phyloP scores from a whole-genome alignment of 225 moss, liverwort and hornwort species.

The Antitrichia curtipendula region DNA sequence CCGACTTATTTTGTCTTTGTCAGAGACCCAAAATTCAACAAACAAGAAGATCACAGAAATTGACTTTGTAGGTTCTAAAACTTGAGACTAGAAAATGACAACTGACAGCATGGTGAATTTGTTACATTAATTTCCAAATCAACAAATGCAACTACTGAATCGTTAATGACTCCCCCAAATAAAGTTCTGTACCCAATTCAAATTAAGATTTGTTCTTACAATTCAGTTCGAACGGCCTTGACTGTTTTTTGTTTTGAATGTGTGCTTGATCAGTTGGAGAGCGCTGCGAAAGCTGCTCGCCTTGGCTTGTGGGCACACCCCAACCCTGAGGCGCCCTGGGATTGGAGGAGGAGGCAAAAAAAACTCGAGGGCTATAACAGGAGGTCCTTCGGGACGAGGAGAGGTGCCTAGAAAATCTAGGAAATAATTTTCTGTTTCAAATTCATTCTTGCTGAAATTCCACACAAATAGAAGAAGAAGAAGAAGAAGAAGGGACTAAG shows the following conservation, averaged over 20 bases:
- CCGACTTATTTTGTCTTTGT: neutral
- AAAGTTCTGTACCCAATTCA: neutral
- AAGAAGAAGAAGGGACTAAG: too few relatives aligned
- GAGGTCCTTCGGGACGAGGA: neutral
- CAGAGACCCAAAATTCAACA: neutral
- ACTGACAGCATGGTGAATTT: neutral
- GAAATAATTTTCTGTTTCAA: neutral
- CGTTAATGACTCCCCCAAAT: too few relatives aligned
- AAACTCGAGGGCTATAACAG: neutral
- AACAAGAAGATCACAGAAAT: neutral
- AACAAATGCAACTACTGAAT: neutral
- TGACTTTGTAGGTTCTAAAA: neutral
- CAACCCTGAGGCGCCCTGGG: conserved; percentile 26
- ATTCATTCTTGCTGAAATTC: too few relatives aligned
- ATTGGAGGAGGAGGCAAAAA: neutral
- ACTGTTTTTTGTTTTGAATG: neutral
- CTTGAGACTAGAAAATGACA: neutral
- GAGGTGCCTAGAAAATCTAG: neutral
- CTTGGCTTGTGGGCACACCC: conserved; percentile 22
- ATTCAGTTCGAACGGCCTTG: neutral
- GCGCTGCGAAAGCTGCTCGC: conserved; percentile 13
- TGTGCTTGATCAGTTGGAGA: conserved; percentile 18
- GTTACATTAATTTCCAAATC: neutral
- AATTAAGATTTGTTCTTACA: neutral
- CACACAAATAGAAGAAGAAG: too few relatives aligned